These are phyloP conservation scores for Sapria himalayana DNA, from an alignment of 345 rosid species.

Conservation along the genomic window DNA sequence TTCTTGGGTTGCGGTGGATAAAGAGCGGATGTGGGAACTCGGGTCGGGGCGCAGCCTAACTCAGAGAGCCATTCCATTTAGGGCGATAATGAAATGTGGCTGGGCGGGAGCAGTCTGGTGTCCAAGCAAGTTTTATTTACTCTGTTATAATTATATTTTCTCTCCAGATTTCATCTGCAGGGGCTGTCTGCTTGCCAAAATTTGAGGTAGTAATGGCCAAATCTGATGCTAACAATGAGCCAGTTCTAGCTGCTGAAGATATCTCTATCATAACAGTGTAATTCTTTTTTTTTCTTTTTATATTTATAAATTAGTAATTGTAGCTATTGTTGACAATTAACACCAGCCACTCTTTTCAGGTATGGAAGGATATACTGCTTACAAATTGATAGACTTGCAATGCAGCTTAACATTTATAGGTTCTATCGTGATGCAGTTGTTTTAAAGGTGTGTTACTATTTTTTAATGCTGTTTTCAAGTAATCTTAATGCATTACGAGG, in stretches of 20 bases:
- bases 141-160: too few species aligned
- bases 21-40: too few species aligned
- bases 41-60: too few species aligned
- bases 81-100: too few species aligned
- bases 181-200: slow-evolving; percentile 69
- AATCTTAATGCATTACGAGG: neutral
- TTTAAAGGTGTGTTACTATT: slow-evolving; percentile 35
- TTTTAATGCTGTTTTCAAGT: slow-evolving; percentile 3
- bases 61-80: too few species aligned
- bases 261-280: slow-evolving; percentile 69
- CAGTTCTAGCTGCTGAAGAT: slow-evolving; percentile 82
- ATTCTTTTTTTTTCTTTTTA: slow-evolving; percentile 13
- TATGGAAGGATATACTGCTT: slow-evolving; percentile 97
- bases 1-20: too few species aligned
- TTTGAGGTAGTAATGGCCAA: slow-evolving; percentile 92
- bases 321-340: slow-evolving; percentile 3
- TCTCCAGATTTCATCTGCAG: slow-evolving; percentile 78
- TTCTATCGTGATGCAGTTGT: slow-evolving; percentile 94
- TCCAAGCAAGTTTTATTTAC: too few species aligned
- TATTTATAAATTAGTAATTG: slow-evolving; percentile 1
- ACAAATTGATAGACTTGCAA: slow-evolving; percentile 93
- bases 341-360: slow-evolving; percentile 25
- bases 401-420: slow-evolving; percentile 74
- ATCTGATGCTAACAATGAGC: slow-evolving; percentile 67
- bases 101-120: too few species aligned